phyloP scores from a whole-genome alignment of 2,329 filamentous ascomycete species.

The Neocatenulostroma microsporum region DNA sequence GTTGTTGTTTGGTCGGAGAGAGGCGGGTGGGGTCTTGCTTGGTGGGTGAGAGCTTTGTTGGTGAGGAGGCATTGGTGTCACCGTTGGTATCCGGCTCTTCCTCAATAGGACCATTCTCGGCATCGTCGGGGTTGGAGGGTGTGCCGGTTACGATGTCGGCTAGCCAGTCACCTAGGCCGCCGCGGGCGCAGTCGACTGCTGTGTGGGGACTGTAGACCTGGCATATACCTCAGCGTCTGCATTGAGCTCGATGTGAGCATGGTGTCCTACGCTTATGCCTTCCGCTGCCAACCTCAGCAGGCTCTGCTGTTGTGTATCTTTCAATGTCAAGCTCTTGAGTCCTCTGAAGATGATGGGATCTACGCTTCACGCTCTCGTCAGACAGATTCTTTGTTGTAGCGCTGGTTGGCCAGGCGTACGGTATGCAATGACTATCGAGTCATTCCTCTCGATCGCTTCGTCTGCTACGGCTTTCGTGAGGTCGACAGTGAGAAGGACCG shows the following conservation, averaged over 20 bases:
- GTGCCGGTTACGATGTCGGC: conserved; percentile 70
- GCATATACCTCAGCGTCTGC: too few relatives aligned
- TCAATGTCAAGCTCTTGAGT: conserved; percentile 77
- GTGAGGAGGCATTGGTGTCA: conserved; percentile 2
- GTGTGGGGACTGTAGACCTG: conserved; percentile 87
- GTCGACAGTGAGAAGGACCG: conserved; percentile 77
- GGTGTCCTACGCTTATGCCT: conserved; percentile 66
- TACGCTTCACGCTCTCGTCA: conserved; percentile 38
- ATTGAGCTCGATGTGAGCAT: background rate
- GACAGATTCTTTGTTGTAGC: too few relatives aligned
- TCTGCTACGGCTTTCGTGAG: conserved; percentile 81
- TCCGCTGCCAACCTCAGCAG: conserved; percentile 73
- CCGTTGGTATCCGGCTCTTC: background rate
- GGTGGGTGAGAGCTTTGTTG: conserved; percentile 1
- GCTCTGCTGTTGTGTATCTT: conserved; percentile 77
- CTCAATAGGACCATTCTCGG: conserved; percentile 3
- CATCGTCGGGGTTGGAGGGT: conserved; percentile 21
- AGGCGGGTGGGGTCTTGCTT: too few relatives aligned
- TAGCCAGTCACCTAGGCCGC: conserved; percentile 89
- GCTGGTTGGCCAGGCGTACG: too few relatives aligned
- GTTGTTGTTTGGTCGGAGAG: conserved; percentile 6
- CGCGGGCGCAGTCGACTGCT: conserved; percentile 76
- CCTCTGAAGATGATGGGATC: conserved; percentile 95
- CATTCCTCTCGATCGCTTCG: conserved; percentile 72
- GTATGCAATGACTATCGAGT: conserved; percentile 79